Evolutionary conservation across 768 basidiomycete genomes (phyloP).

Genomic region (Xerocomellus dryophilus): DNA sequence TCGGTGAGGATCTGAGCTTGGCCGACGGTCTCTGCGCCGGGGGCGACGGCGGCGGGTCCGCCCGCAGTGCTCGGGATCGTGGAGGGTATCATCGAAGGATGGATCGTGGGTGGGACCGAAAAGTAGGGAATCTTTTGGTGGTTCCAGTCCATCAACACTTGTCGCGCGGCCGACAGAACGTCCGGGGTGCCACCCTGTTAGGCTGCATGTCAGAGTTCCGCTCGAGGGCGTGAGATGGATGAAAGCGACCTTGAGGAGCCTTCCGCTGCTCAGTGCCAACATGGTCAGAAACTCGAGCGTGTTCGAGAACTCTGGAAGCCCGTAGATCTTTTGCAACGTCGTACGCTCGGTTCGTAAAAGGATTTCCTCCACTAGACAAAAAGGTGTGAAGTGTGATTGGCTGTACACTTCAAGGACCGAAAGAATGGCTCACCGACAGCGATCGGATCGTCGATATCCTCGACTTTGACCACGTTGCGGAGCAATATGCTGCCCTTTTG

Average conservation of each 20-base stretch:
- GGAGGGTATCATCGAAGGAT: conserved; percentile 71
- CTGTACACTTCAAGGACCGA: too few relatives aligned
- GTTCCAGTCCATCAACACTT: conserved; percentile 90
- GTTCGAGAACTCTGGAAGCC: conserved; percentile 68
- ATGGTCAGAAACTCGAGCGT: conserved; percentile 87
- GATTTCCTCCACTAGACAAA: conserved; percentile 79
- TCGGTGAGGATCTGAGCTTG: conserved; percentile 72
- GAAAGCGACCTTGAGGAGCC: conserved; percentile 68
- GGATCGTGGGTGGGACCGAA: conserved; percentile 72
- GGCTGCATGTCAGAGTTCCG: not conserved
- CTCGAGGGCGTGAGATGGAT: not conserved
- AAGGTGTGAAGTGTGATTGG: not conserved
- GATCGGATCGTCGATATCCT: conserved; percentile 88
- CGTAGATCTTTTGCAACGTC: conserved; percentile 82
- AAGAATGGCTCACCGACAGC: conserved; percentile 62
- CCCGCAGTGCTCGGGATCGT: conserved; percentile 33
- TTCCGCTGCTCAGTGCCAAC: conserved; percentile 78
- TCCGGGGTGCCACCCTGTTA: conserved; percentile 87
- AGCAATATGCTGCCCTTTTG: conserved; percentile 61
- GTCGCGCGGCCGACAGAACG: conserved; percentile 74
- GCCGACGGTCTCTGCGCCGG: conserved; percentile 77
- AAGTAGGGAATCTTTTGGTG: conserved; percentile 92
- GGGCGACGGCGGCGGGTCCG: conserved; percentile 45
- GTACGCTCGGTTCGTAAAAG: conserved; percentile 63
- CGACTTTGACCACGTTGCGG: conserved; percentile 86